phyloP scores from a whole-genome alignment of 768 basidiomycete genomes.

The Amanita rimosa region DNA sequence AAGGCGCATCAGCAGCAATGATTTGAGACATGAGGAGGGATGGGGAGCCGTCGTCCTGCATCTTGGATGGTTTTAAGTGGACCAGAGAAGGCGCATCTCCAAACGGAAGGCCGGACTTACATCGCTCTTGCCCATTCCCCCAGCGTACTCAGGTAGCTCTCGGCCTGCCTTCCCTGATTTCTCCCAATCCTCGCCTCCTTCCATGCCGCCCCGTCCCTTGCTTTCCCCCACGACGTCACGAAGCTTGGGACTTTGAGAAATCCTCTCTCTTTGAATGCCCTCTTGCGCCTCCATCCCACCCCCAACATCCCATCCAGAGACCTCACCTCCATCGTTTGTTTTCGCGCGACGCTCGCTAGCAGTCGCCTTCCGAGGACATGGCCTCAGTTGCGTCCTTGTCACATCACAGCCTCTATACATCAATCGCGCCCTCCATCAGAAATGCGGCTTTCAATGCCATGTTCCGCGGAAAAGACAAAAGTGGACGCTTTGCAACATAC shows the following conservation, averaged over 20 bases:
- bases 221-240: background rate
- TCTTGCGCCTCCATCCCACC: background rate
- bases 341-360: background rate
- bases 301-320: background rate
- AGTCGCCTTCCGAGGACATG: background rate
- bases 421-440: background rate
- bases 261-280: background rate
- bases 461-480: background rate
- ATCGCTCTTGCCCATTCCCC: constrained; percentile 14
- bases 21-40: constrained; percentile 44
- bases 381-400: background rate
- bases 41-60: constrained; percentile 14
- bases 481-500: background rate
- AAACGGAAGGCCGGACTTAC: constrained; percentile 18
- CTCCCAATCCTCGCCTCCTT: constrained; percentile 2
- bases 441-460: background rate
- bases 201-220: background rate
- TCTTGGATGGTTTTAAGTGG: constrained; percentile 6
- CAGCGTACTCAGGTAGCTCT: constrained; percentile 7
- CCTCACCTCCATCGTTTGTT: background rate
- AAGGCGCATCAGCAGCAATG: constrained; percentile 44
- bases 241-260: background rate
- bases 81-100: constrained; percentile 6
- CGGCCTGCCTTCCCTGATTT: background rate
- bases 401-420: background rate